Percentiles rank a stretch among this genome's conserved stretches.
These are phyloP conservation scores for Corinectria fuckeliana DNA, from an alignment of 2,329 filamentous ascomycete genomes.

Conservation along the genomic window DNA sequence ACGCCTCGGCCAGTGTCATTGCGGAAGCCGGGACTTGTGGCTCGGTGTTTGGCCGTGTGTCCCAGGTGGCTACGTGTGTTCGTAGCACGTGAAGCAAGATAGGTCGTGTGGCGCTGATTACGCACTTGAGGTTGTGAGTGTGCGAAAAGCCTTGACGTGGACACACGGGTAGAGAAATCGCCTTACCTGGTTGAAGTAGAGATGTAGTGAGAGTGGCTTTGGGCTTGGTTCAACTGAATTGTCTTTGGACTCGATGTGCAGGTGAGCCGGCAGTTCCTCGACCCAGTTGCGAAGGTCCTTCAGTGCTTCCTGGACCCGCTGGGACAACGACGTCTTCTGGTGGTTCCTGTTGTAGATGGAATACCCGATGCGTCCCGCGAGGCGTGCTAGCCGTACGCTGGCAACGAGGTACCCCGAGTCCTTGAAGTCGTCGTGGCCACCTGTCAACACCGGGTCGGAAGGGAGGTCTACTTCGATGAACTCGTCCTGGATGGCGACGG, in stretches of 20 bases:
- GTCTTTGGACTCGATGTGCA: constrained; percentile 40
- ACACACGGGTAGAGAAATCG: too few relatives aligned
- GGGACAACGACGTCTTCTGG: constrained; percentile 39
- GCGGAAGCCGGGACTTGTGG: constrained; percentile 42
- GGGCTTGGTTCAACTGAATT: constrained; percentile 27
- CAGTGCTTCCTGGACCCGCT: constrained; percentile 42
- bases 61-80: constrained; percentile 38
- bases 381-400: constrained; percentile 47
- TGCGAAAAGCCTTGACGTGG: too few relatives aligned
- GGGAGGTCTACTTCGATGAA: constrained; percentile 55
- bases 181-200: constrained; percentile 42
- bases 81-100: constrained; percentile 44
- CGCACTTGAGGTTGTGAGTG: constrained; percentile 32
- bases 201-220: constrained; percentile 43
- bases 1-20: constrained; percentile 50
- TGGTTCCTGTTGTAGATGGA: constrained; percentile 43
- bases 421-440: constrained; percentile 39
- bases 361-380: constrained; percentile 37
- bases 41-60: constrained; percentile 24
- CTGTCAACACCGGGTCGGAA: constrained; percentile 40
- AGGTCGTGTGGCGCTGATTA: constrained; percentile 44
- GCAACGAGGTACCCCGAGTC: constrained; percentile 44
- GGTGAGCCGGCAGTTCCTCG: constrained; percentile 39
- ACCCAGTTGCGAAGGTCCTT: constrained; percentile 42
- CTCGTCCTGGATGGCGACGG: constrained; percentile 55